Conservation (phyloP, 495 filamentous ascomycete species). For the Penicillium herquei region DNA sequence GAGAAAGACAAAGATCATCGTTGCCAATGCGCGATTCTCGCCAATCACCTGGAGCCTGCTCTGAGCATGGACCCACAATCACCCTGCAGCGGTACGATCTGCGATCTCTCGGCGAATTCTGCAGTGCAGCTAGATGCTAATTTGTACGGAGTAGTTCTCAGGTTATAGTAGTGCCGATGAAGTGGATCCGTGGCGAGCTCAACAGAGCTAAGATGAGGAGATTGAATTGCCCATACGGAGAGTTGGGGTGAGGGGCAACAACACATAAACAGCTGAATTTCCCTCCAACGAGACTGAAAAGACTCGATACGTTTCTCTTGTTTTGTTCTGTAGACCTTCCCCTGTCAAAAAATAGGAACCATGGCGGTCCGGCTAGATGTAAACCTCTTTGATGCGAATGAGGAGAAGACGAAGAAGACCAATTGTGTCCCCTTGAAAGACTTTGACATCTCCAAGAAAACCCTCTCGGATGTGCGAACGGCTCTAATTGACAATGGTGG, state of each 20-base stretch:
- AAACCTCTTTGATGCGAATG: neutral
- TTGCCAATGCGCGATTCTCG: neutral
- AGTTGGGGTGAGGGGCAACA: neutral
- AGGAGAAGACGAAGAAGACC: neutral
- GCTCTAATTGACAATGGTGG: neutral
- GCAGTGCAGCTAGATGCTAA: neutral
- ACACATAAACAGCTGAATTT: neutral
- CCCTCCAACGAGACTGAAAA: neutral
- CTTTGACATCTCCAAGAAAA: neutral
- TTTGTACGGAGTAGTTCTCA: neutral
- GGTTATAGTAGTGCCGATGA: neutral
- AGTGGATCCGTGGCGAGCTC: neutral
- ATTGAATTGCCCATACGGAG: neutral
- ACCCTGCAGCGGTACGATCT: neutral
- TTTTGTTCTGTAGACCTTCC: neutral
- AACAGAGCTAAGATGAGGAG: neutral
- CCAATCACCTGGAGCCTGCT: neutral
- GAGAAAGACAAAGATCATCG: neutral
- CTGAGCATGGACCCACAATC: neutral
- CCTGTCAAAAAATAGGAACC: neutral
- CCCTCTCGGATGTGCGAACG: neutral
- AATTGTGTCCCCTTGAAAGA: conserved; percentile 1
- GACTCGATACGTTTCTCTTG: neutral
- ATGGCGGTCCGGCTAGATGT: neutral
- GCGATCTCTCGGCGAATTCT: neutral